Conservation (phyloP, 805 yeast species). For the Pichia thaimueangensis region DNA sequence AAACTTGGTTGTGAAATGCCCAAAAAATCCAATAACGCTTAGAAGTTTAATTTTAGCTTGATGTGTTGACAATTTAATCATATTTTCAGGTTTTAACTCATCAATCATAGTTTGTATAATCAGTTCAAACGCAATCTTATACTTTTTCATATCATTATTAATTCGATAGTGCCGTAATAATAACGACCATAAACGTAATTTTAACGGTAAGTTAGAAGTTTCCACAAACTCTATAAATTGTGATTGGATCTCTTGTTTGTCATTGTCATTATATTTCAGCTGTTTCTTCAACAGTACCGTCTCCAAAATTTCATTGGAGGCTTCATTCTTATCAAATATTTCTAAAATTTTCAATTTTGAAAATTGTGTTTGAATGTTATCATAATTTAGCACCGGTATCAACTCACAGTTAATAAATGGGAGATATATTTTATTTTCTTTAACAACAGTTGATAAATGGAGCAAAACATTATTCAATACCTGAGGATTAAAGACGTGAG, state of each 20-base stretch:
- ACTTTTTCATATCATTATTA: conserved; percentile 28
- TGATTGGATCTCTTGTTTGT: conserved; percentile 27
- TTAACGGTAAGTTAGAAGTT: conserved; percentile 58
- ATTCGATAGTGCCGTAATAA: conserved; percentile 50
- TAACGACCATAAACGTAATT: conserved; percentile 69
- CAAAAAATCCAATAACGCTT: conserved; percentile 47
- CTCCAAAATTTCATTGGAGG: conserved; percentile 23
- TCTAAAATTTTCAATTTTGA: conserved; percentile 68
- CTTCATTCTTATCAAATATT: conserved; percentile 48
- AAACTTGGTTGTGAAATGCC: conserved; percentile 17
- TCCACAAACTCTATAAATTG: conserved; percentile 59
- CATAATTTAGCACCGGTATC: conserved; percentile 49
- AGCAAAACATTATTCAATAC: conserved; percentile 29
- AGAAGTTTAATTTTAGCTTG: conserved; percentile 40
- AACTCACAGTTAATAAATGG: conserved; percentile 51
- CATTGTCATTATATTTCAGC: conserved; percentile 21
- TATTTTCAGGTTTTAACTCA: conserved; percentile 28
- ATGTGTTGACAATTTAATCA: conserved; percentile 19
- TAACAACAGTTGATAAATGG: conserved; percentile 21
- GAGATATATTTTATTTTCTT: conserved; percentile 26
- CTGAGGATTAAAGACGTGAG: conserved; percentile 24
- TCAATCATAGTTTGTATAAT: conserved; percentile 40
- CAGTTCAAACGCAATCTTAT: conserved; percentile 45
- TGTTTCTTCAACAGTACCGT: conserved; percentile 16
- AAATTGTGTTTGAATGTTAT: conserved; percentile 50